Evolutionary conservation across 2,329 filamentous ascomycete genomes (phyloP).

Genomic region (Neocatenulostroma microsporum): DNA sequence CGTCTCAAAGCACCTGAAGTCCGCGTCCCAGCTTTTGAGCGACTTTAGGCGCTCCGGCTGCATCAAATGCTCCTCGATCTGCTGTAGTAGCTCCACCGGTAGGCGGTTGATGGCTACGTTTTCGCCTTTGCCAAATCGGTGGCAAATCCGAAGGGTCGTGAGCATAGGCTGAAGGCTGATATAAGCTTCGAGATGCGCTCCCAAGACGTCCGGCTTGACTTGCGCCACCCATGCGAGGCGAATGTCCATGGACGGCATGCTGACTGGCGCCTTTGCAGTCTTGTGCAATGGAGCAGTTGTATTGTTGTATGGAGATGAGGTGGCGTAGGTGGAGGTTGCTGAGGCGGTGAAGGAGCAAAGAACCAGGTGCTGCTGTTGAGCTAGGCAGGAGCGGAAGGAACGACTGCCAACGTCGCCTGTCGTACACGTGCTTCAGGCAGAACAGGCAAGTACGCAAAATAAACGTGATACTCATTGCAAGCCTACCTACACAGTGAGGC

Average conservation of each 20-base stretch:
- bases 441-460: too few relatives aligned
- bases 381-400: too few relatives aligned
- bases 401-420: too few relatives aligned
- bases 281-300: background rate
- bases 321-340: background rate
- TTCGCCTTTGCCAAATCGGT: slow-evolving; percentile 9
- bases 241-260: slow-evolving; percentile 1
- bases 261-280: background rate
- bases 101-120: slow-evolving; percentile 7
- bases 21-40: slow-evolving; percentile 1
- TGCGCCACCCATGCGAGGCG: slow-evolving; percentile 7
- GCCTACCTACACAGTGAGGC: too few relatives aligned
- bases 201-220: slow-evolving; percentile 7
- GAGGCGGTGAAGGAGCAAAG: background rate
- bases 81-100: slow-evolving; percentile 9
- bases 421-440: too few relatives aligned
- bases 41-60: background rate
- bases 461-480: too few relatives aligned
- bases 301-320: background rate
- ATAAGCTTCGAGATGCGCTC: slow-evolving; percentile 11
- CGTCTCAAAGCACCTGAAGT: slow-evolving; percentile 4
- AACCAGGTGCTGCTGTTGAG: too few relatives aligned
- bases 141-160: slow-evolving; percentile 9
- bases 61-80: slow-evolving; percentile 8
- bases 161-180: slow-evolving; percentile 5